Evolutionary conservation across 495 filamentous ascomycete genomes (phyloP).

Genomic region (Glonium stellatum): DNA sequence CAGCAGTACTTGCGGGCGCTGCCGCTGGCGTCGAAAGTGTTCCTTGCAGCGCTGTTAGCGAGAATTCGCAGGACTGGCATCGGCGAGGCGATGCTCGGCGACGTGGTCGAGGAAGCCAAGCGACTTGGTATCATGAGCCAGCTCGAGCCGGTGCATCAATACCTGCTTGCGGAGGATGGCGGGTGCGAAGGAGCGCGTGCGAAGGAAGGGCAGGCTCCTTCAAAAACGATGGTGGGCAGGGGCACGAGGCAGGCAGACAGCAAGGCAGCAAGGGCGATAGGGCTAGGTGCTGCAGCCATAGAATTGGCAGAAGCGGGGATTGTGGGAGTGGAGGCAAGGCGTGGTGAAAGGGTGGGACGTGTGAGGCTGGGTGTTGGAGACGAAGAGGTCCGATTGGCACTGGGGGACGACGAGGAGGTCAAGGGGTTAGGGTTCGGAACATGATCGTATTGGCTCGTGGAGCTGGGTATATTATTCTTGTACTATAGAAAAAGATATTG

Average conservation of each 20-base stretch:
- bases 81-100: conserved; percentile 79
- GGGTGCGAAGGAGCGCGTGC: conserved; percentile 1
- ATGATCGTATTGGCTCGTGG: conserved; percentile 3
- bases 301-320: conserved; percentile 84
- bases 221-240: conserved; percentile 19
- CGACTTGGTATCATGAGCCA: conserved; percentile 61
- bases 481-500: not conserved
- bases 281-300: conserved; percentile 64
- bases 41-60: conserved; percentile 72
- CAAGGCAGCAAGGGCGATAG: conserved; percentile 51
- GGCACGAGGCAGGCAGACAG: conserved; percentile 12
- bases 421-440: conserved; percentile 54
- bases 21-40: conserved; percentile 73
- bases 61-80: conserved; percentile 77
- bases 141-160: conserved; percentile 30
- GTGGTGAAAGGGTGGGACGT: conserved; percentile 77
- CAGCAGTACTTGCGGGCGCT: conserved; percentile 79
- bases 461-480: not conserved
- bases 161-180: conserved; percentile 23
- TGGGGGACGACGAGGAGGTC: conserved; percentile 82
- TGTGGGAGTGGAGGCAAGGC: conserved; percentile 68
- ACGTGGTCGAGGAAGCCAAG: conserved; percentile 84
- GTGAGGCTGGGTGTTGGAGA: conserved; percentile 78
- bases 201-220: not conserved
- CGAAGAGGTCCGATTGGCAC: conserved; percentile 80